A percentile compares a stretch with the other conserved stretches of the same genome.
Evolutionary conservation across 2,329 filamentous ascomycete genomes (phyloP).

Genomic region (Arthrobotrys pseudoclavata): DNA sequence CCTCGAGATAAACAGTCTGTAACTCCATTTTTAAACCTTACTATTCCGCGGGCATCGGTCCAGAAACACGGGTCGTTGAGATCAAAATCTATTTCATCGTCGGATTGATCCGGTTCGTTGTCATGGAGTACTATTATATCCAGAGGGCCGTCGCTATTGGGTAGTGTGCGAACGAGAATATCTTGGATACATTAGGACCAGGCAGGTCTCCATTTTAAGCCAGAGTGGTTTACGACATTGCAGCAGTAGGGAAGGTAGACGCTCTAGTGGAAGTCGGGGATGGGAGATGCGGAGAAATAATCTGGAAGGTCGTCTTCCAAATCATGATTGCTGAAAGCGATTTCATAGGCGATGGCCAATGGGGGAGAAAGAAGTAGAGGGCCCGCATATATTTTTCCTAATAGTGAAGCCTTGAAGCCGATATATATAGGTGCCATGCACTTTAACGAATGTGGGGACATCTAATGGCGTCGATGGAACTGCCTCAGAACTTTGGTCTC

Average conservation of each 20-base stretch:
- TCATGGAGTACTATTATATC: conserved; percentile 25
- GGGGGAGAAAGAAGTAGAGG: conserved; percentile 3
- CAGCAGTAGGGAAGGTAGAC: conserved; percentile 37
- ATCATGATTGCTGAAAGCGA: conserved; percentile 24
- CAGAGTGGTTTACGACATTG: conserved; percentile 18
- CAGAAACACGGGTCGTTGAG: not conserved
- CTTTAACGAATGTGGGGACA: not conserved
- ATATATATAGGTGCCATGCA: not conserved
- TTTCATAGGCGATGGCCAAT: conserved; percentile 10
- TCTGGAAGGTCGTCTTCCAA: not conserved
- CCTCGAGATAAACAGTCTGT: not conserved
- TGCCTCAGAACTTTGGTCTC: too few relatives aligned
- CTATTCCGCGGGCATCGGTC: not conserved
- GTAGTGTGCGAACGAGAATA: conserved; percentile 20
- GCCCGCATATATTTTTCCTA: conserved; percentile 6
- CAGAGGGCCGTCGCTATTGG: conserved; percentile 20
- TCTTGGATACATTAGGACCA: not conserved
- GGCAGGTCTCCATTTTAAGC: not conserved
- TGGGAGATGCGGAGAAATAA: not conserved
- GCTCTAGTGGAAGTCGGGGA: conserved; percentile 18
- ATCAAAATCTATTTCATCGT: not conserved
- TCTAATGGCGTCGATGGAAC: not conserved
- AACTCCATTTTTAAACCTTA: not conserved
- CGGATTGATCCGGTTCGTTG: not conserved
- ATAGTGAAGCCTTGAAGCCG: too few relatives aligned